Evolutionary conservation across 257 asterid genomes (phyloP), one percentile per base, ranked within the genome.

Genomic region (Solanum bulbocastanum): DNA sequence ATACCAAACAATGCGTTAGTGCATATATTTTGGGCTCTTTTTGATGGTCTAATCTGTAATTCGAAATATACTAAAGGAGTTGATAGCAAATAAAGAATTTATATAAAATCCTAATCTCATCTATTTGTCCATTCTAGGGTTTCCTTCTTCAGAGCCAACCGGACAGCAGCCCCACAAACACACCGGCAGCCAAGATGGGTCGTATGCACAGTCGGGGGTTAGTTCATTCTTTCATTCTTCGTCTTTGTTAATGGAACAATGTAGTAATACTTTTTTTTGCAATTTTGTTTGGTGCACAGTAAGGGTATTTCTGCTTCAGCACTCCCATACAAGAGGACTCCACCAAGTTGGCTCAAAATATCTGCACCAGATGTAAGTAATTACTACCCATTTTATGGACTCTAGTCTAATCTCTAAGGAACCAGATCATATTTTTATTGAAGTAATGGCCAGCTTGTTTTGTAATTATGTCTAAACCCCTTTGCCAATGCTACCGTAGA

Each of bases 161-260:
- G 40, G 39, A 79, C 66, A 44, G 39, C 66, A 79, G 85, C 85
- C 25, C 84, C 88, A 89, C 72, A 86, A 86, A 23, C 75, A 60
- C 74, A 89, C 27, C 68, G 5, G 12, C 89, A 84, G 90, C 89
- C 83, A 83, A 88, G 94, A 94, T 94, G 96, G 96, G 95, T 88
- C 96, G 96, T 90, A 94, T 94, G 96, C 96, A 94, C 91, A 94
- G 96, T 90, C 68, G 93, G 87, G 96, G 96, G 96, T 94, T 2
- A 25, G 91, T 5, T 58, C 5, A 62, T 23, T 83, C 65, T 62
- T 78, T n/a, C 49, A 40, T 73, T 32, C 49, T 58, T 3, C 12
- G 0, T 78, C 35, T 35, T 33, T 83, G 14, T 42, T 78, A 78
- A 79, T 79, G 85, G 5, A 30, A 30, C 12, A 40, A 15, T 75